Conservation (phyloP, 176 grass and related monocot species). For the barley (Hordeum vulgare) region MorexV3_pseudomolecules_assembly NC_058519.1:590744113-590744612, state of each 20-base stretch:
- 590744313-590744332: too few species aligned
- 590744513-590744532: not conserved
- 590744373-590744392: not conserved
- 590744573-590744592: constrained; percentile 14
- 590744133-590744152: too few species aligned
- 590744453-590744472: not conserved
- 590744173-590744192: too few species aligned
- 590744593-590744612: constrained; percentile 20
- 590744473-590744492: not conserved
- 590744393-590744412: not conserved
- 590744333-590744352: not conserved
- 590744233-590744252: too few species aligned
- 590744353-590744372: not conserved
- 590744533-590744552: constrained; percentile 12
- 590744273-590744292: too few species aligned
- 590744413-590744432: not conserved
- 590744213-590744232: too few species aligned
- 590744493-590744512: constrained; percentile 11
- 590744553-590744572: not conserved
- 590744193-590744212: too few species aligned
- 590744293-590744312: too few species aligned
- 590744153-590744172: too few species aligned
- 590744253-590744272: too few species aligned
- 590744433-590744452: not conserved
- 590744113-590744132: too few species aligned